phyloP scores from a whole-genome alignment of 331 rosid species.

The Acacia concinna region DNA sequence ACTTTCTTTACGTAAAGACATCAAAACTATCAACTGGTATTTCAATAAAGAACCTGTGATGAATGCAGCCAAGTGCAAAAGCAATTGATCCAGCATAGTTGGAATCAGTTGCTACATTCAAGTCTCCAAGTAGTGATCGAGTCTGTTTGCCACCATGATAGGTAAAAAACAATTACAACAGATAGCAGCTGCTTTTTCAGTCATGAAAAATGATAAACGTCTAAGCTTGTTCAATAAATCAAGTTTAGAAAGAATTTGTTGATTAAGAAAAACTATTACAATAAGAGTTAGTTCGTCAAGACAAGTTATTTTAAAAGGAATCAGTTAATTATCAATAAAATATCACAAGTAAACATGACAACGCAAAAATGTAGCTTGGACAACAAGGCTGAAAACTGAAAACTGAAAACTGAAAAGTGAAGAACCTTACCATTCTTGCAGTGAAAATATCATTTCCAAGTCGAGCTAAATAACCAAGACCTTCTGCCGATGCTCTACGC shows the following conservation, averaged over 20 bases:
- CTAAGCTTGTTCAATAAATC: neutral
- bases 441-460: constrained; percentile 91
- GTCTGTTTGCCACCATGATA: constrained; percentile 60
- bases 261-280: neutral
- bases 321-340: constrained; percentile 7
- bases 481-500: constrained; percentile 88
- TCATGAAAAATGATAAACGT: constrained; percentile 6
- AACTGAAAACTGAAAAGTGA: constrained; percentile 26
- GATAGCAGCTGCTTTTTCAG: neutral
- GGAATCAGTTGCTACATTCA: constrained; percentile 70
- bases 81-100: constrained; percentile 88
- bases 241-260: neutral
- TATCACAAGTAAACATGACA: constrained; percentile 19
- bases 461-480: constrained; percentile 92
- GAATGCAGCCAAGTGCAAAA: constrained; percentile 95
- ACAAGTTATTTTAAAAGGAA: neutral
- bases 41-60: constrained; percentile 71
- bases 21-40: constrained; percentile 10
- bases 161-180: constrained; percentile 30
- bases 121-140: constrained; percentile 79
- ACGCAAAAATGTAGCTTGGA: constrained; percentile 14
- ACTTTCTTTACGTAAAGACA: neutral
- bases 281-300: neutral
- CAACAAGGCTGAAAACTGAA: constrained; percentile 9
- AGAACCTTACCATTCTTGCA: constrained; percentile 76